These are phyloP conservation scores for Acaromyces ingoldii DNA, from an alignment of 1,284 basidiomycete species.

Conservation along the genomic window DNA sequence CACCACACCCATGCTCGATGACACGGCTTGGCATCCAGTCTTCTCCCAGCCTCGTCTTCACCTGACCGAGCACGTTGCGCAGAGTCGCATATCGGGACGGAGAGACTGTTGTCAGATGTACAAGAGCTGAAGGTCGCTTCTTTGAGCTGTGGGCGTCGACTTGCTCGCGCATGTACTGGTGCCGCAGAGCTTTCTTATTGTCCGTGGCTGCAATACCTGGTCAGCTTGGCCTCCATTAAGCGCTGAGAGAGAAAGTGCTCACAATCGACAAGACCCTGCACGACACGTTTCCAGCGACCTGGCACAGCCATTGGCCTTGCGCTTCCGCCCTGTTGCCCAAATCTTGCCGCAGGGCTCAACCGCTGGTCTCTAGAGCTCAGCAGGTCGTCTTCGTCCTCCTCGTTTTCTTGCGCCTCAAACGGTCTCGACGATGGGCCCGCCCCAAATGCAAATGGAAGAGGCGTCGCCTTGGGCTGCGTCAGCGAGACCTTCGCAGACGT, in stretches of 20 bases:
- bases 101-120: constrained; percentile 1
- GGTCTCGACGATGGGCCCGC: constrained; percentile 2
- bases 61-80: background rate
- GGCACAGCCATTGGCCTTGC: background rate
- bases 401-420: background rate
- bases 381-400: background rate
- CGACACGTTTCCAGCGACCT: background rate
- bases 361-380: background rate
- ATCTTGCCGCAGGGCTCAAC: constrained; percentile 3
- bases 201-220: too few relatives aligned
- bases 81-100: constrained; percentile 1
- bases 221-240: too few relatives aligned
- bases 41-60: background rate
- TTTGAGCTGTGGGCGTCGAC: background rate
- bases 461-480: too few relatives aligned
- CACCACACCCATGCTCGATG: constrained; percentile 32
- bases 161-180: background rate
- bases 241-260: too few relatives aligned
- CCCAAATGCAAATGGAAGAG: too few relatives aligned
- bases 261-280: background rate
- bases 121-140: background rate
- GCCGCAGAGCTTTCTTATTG: background rate
- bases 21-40: constrained; percentile 31
- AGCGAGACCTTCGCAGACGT: too few relatives aligned
- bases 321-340: background rate